Evolutionary conservation across 1,284 basidiomycete genomes (phyloP).

Genomic region (Cutaneotrichosporon mucoides): DNA sequence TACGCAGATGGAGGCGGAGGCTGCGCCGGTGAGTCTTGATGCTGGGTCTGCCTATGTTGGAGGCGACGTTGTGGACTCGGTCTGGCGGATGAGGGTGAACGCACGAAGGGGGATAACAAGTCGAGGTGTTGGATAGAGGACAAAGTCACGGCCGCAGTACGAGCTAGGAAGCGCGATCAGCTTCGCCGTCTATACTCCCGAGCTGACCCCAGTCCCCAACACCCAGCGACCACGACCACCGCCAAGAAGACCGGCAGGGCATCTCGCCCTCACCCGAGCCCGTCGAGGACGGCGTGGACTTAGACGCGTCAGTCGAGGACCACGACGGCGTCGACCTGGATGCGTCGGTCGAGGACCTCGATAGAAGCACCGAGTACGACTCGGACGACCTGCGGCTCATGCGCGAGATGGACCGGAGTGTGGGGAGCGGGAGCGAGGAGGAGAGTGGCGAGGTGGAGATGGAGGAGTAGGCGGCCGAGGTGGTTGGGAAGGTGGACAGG

Average conservation of each 20-base stretch:
- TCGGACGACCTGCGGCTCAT: conserved; percentile 19
- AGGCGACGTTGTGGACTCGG: too few species aligned
- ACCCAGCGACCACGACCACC: conserved; percentile 38
- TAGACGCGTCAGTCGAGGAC: conserved; percentile 2
- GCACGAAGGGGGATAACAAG: too few species aligned
- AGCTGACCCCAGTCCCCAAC: conserved; percentile 34
- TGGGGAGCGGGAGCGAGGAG: conserved; percentile 6
- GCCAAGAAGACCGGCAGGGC: conserved; percentile 38
- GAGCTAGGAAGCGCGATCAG: too few species aligned
- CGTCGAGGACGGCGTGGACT: conserved; percentile 1
- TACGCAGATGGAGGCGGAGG: conserved; percentile 47
- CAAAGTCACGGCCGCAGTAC: too few species aligned
- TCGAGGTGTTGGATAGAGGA: too few species aligned
- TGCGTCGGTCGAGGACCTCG: conserved; percentile 15
- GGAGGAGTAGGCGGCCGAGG: too few species aligned
- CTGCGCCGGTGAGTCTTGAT: conserved; percentile 31
- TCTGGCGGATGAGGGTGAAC: too few species aligned
- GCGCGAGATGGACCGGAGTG: conserved; percentile 16
- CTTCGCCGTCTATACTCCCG: too few species aligned
- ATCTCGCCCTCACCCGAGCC: neutral
- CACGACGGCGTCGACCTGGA: conserved; percentile 1
- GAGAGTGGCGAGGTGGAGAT: neutral
- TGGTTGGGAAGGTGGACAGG: too few species aligned
- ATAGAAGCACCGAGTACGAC: conserved; percentile 21
- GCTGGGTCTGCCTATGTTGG: neutral